Evolutionary conservation across 192 early-diverging fungal species (phyloP), one percentile per base, ranked within the genome.

Genomic region (Paraglomus occultum): DNA sequence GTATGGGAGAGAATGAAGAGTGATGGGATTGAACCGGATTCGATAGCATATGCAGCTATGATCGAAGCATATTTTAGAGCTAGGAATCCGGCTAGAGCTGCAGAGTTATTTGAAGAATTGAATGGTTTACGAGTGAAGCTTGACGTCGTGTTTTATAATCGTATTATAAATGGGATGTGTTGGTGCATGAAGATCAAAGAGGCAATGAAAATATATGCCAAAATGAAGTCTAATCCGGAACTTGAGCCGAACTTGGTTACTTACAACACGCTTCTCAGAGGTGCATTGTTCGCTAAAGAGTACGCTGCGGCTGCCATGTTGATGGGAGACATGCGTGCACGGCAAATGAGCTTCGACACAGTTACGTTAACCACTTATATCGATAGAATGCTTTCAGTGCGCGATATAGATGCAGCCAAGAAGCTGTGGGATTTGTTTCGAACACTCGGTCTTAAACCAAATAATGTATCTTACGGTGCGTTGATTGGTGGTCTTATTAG

Each of bases 131-230:
- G 3, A 1, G 1, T 69, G 45, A 20, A n/a, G 31, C 14, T 69
- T 15, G 47, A 52, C 17, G 43, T 51, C 31, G 17, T 55, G 11
- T 20, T 45, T 46, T 69, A 45, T 55, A 69, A 69, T 69, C 11
- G 67, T n/a, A 57, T 69, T 11, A 69, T 69, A 46, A 47, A 58
- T 58, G 67, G 67, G 38, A 18, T 69, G 57, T 57, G 53, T 17
- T 57, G 15, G 10, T 55, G 47, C 47, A 44, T 31, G 14, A n/a
- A 11, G 14, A 31, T 57, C 4, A 45, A 69, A 38, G 50, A 50
- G 9, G 53, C 67, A 7, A 31, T 69, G 11, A 23, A 46, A n/a
- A n/a, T 67, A 10, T 67, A 52, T 52, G 11, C 42, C 18, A 15
- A 5, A 49, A 64, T 64, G 63, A 46, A 64, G 5, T 31, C 31